Evolutionary conservation across 192 early-diverging fungal genomes (phyloP).

Genomic region (Rhizophagus prolifer): DNA sequence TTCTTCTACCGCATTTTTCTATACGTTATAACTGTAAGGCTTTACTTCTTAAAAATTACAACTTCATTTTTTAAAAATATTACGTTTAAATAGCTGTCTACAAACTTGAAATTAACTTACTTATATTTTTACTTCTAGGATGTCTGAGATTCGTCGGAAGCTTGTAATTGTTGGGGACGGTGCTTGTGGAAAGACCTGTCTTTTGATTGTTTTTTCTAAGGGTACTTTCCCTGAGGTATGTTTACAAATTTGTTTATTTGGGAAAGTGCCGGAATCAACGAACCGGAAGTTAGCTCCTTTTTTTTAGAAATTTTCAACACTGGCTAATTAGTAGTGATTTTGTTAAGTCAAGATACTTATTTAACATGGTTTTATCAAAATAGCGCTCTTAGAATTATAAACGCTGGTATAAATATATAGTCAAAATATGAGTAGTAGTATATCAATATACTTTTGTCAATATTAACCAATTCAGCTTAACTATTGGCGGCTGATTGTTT

Average conservation of each 20-base stretch:
- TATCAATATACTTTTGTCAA: background rate
- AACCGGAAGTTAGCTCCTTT: background rate
- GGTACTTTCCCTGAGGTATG: conserved; percentile 82
- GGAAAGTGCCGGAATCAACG: background rate
- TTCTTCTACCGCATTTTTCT: background rate
- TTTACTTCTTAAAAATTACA: background rate
- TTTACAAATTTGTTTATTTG: background rate
- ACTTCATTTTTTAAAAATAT: background rate
- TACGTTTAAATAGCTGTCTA: background rate
- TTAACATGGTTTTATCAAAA: too few species aligned
- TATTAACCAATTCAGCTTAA: background rate
- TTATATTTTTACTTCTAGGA: conserved; percentile 3
- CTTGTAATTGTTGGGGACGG: conserved; percentile 94
- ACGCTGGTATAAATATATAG: too few species aligned
- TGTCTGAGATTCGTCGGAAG: conserved; percentile 77
- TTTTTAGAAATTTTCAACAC: background rate
- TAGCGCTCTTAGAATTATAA: too few species aligned
- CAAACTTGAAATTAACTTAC: background rate
- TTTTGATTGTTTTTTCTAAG: conserved; percentile 82
- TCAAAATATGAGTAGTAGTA: too few species aligned
- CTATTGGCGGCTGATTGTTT: background rate
- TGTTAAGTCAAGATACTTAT: too few species aligned
- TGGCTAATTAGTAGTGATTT: background rate
- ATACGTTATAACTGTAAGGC: background rate
- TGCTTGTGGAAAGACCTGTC: conserved; percentile 90